Percentiles rank a stretch among this genome's conserved stretches.
These are phyloP conservation scores for Umbelopsis ramanniana DNA, from an alignment of 192 early-diverging fungal species.

Conservation along the genomic window DNA sequence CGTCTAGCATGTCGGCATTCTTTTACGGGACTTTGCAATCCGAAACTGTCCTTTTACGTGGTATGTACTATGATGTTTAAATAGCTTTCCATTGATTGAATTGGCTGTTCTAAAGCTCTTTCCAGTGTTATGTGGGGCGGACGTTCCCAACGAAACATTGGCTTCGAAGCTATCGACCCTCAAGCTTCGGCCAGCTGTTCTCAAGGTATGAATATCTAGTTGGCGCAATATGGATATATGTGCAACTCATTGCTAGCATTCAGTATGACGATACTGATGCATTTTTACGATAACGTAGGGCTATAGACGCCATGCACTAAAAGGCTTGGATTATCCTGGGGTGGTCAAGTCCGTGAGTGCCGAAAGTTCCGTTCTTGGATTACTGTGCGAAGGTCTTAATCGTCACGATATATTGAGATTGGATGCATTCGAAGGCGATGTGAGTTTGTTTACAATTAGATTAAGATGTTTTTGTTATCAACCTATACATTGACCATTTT, in stretches of 20 bases:
- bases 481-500: neutral
- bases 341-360: neutral
- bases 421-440: slow-evolving; percentile 15
- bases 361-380: neutral
- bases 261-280: neutral
- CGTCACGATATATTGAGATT: slow-evolving; percentile 3
- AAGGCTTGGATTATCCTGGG: slow-evolving; percentile 14
- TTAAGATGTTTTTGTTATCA: neutral
- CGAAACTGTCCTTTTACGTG: neutral
- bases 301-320: neutral
- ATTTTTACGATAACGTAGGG: neutral
- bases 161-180: neutral
- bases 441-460: neutral
- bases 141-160: neutral
- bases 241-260: neutral
- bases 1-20: slow-evolving; percentile 4
- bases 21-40: slow-evolving; percentile 12
- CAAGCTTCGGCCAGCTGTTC: neutral
- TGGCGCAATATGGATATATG: neutral
- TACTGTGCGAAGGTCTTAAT: neutral
- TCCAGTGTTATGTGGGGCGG: neutral
- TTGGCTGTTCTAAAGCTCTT: neutral
- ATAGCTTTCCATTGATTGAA: neutral
- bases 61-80: neutral
- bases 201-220: neutral